Conservation (phyloP, 1,284 basidiomycete species). For the Ustilago vetiveriae region DNA sequence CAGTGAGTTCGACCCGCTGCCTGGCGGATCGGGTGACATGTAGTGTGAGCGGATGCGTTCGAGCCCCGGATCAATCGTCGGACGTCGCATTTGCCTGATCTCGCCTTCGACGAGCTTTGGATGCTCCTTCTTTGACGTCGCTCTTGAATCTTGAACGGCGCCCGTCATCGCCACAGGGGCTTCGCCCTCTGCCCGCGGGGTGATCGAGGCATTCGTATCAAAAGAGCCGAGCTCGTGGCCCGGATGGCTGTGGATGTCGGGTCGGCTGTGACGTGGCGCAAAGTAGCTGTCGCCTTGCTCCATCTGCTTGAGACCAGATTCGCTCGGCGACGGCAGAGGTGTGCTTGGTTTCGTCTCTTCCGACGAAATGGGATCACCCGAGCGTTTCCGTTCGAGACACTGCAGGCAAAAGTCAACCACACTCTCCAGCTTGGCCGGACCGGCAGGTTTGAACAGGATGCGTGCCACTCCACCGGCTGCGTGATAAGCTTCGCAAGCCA, state of each 20-base stretch:
- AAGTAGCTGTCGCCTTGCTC: slow-evolving; percentile 51
- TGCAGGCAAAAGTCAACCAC: slow-evolving; percentile 79
- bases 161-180: slow-evolving; percentile 3
- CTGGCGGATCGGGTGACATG: slow-evolving; percentile 59
- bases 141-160: slow-evolving; percentile 2
- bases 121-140: not conserved
- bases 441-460: slow-evolving; percentile 86
- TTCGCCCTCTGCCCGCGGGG: slow-evolving; percentile 21
- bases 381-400: slow-evolving; percentile 68
- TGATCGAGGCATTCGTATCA: slow-evolving; percentile 28
- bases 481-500: slow-evolving; percentile 76
- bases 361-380: slow-evolving; percentile 41
- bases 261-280: slow-evolving; percentile 35
- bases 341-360: slow-evolving; percentile 54
- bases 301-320: slow-evolving; percentile 22
- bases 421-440: slow-evolving; percentile 78
- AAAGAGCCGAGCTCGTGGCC: slow-evolving; percentile 43
- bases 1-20: slow-evolving; percentile 29
- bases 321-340: slow-evolving; percentile 47
- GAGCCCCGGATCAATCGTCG: slow-evolving; percentile 18
- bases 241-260: slow-evolving; percentile 21
- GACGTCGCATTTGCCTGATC: slow-evolving; percentile 6
- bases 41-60: slow-evolving; percentile 41
- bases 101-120: not conserved
- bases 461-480: slow-evolving; percentile 85